Base-by-base conservation (phyloP, 352 stramenopile genomes). In the Bremia lactucae region DNA sequence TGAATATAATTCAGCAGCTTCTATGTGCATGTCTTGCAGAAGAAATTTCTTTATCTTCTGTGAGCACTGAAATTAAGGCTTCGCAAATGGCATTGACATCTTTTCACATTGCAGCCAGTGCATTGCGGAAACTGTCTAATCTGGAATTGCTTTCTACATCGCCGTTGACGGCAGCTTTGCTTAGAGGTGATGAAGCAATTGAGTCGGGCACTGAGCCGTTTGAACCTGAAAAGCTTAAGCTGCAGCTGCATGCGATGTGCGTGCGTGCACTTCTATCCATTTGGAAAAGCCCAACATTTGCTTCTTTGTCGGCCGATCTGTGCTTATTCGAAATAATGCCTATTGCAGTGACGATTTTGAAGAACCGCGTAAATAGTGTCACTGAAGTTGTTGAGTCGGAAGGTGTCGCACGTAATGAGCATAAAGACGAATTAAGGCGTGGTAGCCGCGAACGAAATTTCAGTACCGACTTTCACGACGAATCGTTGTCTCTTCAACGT, bases 341-440 rank as follows among this genome's bases (percentile, higher is more conserved):
- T 19, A 64, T 86, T 28, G 66, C 73, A 1, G 68, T 87, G 9
- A 87, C 72, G 0, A 59, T 94, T 31, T 42, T 94, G 28, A 87
- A 86, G 31, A 83, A 85, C 42, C 76, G 78, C 6, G 57, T 88
- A 28, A 70, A 85, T 41, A 61, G 49, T 16, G 53, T 59, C 2
- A 59, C 75, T 44, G 42, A 59, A 22, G 25, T 31, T 20, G 24
- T 37, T 15, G 41, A 42, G 16, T 54, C 40, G 1, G 59, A 67
- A 33, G 52, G 39, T 11, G 67, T 62, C 25, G 55, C 70, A 26
- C 42, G 43, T n/a, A 65, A 52, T 31, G 41, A 50, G 31, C 67
- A 69, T 44, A 55, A 49, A n/a, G 35, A 68, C 11, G 66, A 55
- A 0, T 61, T 82, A 38, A 54, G 41, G 46, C 57, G 55, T 14